phyloP scores from a whole-genome alignment of 768 basidiomycete species.

The Lepiota brunneoincarnata region DNA sequence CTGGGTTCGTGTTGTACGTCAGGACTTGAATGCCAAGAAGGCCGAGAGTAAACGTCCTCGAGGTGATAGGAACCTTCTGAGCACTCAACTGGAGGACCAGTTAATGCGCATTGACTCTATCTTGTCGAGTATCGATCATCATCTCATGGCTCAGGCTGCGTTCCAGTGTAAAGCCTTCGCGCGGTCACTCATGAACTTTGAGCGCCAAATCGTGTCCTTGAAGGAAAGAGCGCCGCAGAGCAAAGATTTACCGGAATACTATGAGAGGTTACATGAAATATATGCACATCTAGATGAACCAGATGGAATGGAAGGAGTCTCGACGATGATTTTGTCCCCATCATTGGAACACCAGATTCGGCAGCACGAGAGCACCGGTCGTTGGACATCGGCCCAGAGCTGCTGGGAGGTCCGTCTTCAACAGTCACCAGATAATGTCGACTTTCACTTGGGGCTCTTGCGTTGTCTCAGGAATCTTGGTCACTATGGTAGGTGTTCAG shows the following conservation, averaged over 20 bases:
- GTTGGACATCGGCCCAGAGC: slow-evolving; percentile 98
- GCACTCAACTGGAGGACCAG: slow-evolving; percentile 50
- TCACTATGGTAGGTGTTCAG: slow-evolving; percentile 79
- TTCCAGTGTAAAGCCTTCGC: slow-evolving; percentile 94
- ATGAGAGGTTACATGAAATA: slow-evolving; percentile 92
- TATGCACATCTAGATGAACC: slow-evolving; percentile 96
- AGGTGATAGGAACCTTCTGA: slow-evolving; percentile 24
- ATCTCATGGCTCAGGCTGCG: slow-evolving; percentile 90
- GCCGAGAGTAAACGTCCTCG: slow-evolving; percentile 49
- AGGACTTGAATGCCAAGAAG: slow-evolving; percentile 53
- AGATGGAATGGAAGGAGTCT: slow-evolving; percentile 98
- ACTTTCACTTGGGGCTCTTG: slow-evolving; percentile 85
- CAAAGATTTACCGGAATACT: slow-evolving; percentile 62
- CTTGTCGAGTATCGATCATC: slow-evolving; percentile 78
- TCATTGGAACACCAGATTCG: slow-evolving; percentile 95
- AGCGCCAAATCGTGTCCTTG: slow-evolving; percentile 69
- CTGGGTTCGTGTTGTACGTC: slow-evolving; percentile 78
- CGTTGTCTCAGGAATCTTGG: slow-evolving; percentile 92
- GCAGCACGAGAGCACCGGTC: slow-evolving; percentile 94
- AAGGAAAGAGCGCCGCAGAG: slow-evolving; percentile 37
- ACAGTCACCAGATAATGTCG: slow-evolving; percentile 83
- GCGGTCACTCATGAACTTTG: slow-evolving; percentile 92
- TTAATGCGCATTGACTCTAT: slow-evolving; percentile 76
- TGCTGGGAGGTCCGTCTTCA: slow-evolving; percentile 98
- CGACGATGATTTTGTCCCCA: slow-evolving; percentile 82